A percentile compares a stretch with the other conserved stretches of the same genome.
Evolutionary conservation across 1,284 basidiomycete species (phyloP).

Genomic region (Irpex sp.): DNA sequence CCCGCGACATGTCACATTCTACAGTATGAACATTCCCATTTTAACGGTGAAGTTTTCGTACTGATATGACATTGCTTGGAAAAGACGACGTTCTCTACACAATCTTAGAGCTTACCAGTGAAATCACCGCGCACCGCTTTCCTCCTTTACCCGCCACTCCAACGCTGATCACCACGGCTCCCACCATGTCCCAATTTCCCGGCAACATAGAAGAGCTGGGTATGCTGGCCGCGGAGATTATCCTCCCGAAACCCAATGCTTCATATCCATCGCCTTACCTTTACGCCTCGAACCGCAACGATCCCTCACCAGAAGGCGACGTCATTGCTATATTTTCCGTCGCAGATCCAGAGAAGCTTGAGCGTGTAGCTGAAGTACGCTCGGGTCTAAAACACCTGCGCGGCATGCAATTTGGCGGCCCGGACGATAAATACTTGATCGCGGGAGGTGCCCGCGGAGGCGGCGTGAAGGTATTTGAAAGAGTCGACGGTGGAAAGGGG

Average conservation of each 20-base stretch:
- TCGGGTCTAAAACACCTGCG: constrained; percentile 34
- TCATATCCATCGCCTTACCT: constrained; percentile 52
- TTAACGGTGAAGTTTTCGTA: constrained; percentile 1
- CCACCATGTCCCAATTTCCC: constrained; percentile 43
- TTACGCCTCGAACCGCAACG: constrained; percentile 70
- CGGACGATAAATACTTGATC: constrained; percentile 30
- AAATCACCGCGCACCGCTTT: constrained; percentile 49
- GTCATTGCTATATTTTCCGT: constrained; percentile 54
- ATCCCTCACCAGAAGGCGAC: constrained; percentile 51
- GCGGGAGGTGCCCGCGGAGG: constrained; percentile 30
- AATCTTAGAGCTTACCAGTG: constrained; percentile 58
- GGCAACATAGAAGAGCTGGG: constrained; percentile 27
- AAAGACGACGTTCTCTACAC: constrained; percentile 51
- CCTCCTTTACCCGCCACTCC: constrained; percentile 39
- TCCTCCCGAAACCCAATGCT: constrained; percentile 46
- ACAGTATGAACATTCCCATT: constrained; percentile 41
- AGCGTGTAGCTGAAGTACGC: constrained; percentile 30
- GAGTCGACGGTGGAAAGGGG: constrained; percentile 30
- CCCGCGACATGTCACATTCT: constrained; percentile 61
- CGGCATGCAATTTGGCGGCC: constrained; percentile 33
- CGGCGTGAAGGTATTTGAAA: constrained; percentile 33
- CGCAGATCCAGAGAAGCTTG: constrained; percentile 21
- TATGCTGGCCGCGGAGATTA: constrained; percentile 41
- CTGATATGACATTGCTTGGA: neutral
- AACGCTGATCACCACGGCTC: constrained; percentile 36